phyloP scores from a whole-genome alignment of 164 flowering plant species.

The Platanus orientalis region DNA sequence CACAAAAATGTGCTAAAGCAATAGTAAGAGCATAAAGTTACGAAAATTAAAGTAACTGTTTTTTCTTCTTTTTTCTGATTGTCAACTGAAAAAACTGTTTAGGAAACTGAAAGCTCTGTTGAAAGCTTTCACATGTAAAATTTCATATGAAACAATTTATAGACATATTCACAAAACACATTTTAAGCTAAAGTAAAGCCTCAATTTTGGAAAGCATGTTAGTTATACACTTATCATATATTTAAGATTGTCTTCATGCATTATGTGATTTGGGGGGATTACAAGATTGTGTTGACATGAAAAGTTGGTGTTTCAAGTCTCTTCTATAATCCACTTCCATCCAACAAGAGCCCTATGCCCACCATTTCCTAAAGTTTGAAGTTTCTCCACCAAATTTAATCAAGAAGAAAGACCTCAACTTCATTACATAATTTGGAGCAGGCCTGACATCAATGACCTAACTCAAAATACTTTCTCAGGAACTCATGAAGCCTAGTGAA shows the following conservation, averaged over 20 bases:
- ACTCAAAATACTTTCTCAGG: no score
- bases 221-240: no score
- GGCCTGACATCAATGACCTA: no score
- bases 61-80: no score
- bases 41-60: no score
- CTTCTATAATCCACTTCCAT: not conserved
- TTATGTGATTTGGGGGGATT: not conserved
- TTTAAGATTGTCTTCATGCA: not conserved
- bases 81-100: no score
- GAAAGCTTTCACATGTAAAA: not conserved
- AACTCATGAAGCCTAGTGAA: not conserved
- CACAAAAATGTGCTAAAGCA: no score
- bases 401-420: no score
- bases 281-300: not conserved
- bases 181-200: not conserved
- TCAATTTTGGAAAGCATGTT: not conserved
- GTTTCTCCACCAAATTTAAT: not conserved
- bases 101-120: not conserved
- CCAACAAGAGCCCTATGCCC: not conserved
- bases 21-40: no score
- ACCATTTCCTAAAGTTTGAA: not conserved
- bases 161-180: not conserved
- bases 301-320: not conserved
- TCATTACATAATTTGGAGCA: no score
- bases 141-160: not conserved